phyloP scores from a whole-genome alignment of 2,329 filamentous ascomycete genomes.

The Cordyceps tenuipes region DNA sequence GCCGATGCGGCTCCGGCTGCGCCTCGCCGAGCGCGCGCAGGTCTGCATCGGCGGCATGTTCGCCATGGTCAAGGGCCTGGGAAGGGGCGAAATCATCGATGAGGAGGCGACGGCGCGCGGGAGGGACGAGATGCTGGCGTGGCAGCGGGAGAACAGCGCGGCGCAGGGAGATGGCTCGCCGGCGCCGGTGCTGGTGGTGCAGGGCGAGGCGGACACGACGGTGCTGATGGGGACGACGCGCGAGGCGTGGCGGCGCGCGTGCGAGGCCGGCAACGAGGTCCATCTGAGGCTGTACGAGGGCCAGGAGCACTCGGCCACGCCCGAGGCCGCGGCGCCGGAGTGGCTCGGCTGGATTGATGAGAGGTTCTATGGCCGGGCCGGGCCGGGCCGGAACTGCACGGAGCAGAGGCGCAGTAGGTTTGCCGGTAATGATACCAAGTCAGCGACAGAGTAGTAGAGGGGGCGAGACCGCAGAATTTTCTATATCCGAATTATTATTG shows the following conservation, averaged over 20 bases:
- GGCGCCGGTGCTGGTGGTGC: slow-evolving; percentile 14
- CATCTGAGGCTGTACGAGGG: slow-evolving; percentile 10
- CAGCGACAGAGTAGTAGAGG: not conserved
- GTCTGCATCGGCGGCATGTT: slow-evolving; percentile 12
- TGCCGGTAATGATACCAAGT: not conserved
- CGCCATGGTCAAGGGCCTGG: not conserved
- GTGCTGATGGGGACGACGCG: slow-evolving; percentile 6
- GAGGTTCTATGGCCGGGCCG: not conserved
- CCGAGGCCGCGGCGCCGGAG: slow-evolving; percentile 3
- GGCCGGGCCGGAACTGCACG: not conserved
- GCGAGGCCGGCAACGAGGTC: slow-evolving; percentile 10
- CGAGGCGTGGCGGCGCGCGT: slow-evolving; percentile 3
- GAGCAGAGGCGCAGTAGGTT: not conserved
- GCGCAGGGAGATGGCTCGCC: slow-evolving; percentile 8
- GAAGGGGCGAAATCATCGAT: not conserved
- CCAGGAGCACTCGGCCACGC: slow-evolving; percentile 8
- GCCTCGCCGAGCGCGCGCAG: slow-evolving; percentile 6
- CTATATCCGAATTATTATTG: too few relatives aligned
- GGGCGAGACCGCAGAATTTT: not conserved
- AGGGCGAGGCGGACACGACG: slow-evolving; percentile 11
- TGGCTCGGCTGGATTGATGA: slow-evolving; percentile 10
- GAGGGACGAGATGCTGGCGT: not conserved
- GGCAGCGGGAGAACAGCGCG: slow-evolving; percentile 7
- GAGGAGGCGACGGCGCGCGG: not conserved
- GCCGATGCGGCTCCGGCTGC: slow-evolving; percentile 1